Evolutionary conservation across 2,329 filamentous ascomycete species (phyloP).

Genomic region (Claviceps purpurea): DNA sequence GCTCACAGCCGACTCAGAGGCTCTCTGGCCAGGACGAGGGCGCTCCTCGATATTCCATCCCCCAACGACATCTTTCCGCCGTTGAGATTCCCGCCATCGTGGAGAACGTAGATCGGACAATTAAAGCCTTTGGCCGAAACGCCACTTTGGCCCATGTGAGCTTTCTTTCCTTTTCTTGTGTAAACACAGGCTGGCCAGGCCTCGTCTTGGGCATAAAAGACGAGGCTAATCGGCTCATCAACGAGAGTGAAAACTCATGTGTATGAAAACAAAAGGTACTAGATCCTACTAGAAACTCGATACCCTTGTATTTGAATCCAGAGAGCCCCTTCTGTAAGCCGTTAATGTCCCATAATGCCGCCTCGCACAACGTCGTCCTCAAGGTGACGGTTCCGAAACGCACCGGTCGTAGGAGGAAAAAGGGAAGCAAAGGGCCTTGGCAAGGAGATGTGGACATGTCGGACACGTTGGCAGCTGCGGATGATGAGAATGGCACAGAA

Average conservation of each 20-base stretch:
- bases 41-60: constrained; percentile 23
- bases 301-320: constrained; percentile 64
- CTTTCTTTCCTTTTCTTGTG: neutral
- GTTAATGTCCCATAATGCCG: constrained; percentile 60
- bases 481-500: constrained; percentile 5
- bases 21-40: constrained; percentile 7
- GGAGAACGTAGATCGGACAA: constrained; percentile 28
- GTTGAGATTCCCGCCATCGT: constrained; percentile 32
- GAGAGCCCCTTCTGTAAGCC: constrained; percentile 69
- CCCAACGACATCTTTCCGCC: constrained; percentile 22
- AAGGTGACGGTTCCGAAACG: constrained; percentile 77
- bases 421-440: constrained; percentile 58
- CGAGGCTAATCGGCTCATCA: neutral
- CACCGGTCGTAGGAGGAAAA: constrained; percentile 75
- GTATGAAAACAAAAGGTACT: constrained; percentile 24
- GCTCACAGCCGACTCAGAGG: neutral
- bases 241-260: too few species aligned
- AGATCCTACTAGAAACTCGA: constrained; percentile 34
- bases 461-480: constrained; percentile 7
- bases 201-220: neutral
- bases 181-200: neutral
- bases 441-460: constrained; percentile 27
- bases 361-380: constrained; percentile 72
- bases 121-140: constrained; percentile 28
- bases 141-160: constrained; percentile 26